These are phyloP conservation scores for Trebouxia sp. DNA, from an alignment of 139 green algal species.

Conservation along the genomic window DNA sequence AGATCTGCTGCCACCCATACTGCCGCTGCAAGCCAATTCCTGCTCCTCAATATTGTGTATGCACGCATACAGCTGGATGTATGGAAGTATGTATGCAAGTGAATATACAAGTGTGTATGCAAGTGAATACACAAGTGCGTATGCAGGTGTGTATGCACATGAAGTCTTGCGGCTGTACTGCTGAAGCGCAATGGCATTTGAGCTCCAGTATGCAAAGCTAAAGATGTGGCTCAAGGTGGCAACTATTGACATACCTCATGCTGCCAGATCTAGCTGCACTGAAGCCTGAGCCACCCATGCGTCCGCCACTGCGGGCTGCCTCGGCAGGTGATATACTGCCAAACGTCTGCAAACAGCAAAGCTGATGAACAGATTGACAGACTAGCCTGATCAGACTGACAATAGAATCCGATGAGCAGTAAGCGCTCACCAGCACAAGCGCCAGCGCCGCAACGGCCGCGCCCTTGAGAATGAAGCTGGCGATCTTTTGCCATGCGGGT, in stretches of 20 bases:
- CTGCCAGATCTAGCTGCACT: constrained; percentile 26
- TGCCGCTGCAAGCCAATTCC: neutral
- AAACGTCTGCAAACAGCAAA: constrained; percentile 10
- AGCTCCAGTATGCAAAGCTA: neutral
- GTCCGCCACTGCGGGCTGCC: constrained; percentile 50
- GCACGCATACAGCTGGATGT: no score
- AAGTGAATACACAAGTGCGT: no score
- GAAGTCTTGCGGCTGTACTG: neutral
- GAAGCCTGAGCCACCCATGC: constrained; percentile 53
- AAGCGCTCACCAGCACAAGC: neutral
- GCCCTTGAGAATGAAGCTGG: neutral
- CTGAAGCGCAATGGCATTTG: neutral
- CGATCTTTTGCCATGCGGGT: neutral
- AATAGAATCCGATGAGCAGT: neutral
- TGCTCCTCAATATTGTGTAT: neutral
- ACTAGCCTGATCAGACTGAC: neutral
- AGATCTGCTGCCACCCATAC: neutral
- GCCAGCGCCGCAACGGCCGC: constrained; percentile 5
- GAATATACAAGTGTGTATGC: no score
- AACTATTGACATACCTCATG: neutral
- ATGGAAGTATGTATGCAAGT: no score
- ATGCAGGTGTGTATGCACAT: neutral
- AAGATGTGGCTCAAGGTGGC: neutral
- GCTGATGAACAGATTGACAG: neutral
- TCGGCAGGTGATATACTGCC: constrained; percentile 12